A percentile compares a stretch with the other conserved stretches of the same genome.
Evolutionary conservation across 1,139 yeast genomes (phyloP).

Genomic region (Diutina scorzettiae): DNA sequence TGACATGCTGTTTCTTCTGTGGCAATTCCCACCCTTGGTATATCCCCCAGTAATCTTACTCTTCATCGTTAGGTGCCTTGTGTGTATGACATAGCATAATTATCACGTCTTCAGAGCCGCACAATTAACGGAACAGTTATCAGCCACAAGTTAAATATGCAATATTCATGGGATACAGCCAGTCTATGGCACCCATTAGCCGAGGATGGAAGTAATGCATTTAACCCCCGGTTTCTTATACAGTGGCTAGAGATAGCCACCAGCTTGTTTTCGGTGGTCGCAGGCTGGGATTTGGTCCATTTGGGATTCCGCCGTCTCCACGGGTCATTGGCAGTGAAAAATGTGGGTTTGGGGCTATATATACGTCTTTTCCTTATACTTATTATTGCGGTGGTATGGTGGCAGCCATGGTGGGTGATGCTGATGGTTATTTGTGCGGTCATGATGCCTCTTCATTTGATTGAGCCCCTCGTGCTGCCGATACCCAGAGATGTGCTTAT

Average conservation of each 20-base stretch:
- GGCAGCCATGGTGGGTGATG: neutral
- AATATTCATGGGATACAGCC: neutral
- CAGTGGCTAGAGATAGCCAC: neutral
- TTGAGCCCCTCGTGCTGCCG: conserved; percentile 1
- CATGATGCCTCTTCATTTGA: neutral
- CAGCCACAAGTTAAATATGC: neutral
- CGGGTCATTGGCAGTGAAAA: neutral
- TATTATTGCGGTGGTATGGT: neutral
- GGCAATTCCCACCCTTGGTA: neutral
- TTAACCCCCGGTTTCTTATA: neutral
- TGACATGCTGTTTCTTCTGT: conserved; percentile 1
- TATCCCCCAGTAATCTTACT: neutral
- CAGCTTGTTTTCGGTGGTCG: neutral
- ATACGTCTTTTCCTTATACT: neutral
- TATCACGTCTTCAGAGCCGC: neutral
- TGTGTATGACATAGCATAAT: neutral
- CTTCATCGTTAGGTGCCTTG: neutral
- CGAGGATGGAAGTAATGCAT: neutral
- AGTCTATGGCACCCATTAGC: conserved; percentile 2
- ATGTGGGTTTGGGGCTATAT: neutral
- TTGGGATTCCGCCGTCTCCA: neutral
- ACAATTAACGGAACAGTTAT: no score
- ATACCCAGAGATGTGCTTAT: neutral
- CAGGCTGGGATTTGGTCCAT: neutral
- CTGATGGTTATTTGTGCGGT: neutral